phyloP scores from a whole-genome alignment of 257 asterid genomes.

The Coffea canephora region DNA sequence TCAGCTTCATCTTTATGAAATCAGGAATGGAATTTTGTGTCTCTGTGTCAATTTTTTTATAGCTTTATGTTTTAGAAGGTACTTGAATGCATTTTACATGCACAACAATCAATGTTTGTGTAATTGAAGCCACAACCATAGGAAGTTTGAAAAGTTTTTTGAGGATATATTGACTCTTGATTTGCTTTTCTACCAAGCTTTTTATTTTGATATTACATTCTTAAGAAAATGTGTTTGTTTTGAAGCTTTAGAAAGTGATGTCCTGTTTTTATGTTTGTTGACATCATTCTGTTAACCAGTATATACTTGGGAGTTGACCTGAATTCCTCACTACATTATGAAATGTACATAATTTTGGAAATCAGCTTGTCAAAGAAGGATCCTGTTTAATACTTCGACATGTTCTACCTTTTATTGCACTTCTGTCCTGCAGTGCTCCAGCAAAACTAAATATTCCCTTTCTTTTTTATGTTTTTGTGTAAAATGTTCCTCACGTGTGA shows the following conservation, averaged over 20 bases:
- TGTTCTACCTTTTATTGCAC: not conserved
- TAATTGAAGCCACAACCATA: not conserved
- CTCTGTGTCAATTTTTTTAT: no score
- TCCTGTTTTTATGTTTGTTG: no score
- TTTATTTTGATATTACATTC: not conserved
- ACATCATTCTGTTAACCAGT: not conserved
- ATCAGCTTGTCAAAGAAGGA: not conserved
- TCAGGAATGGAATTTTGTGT: not conserved
- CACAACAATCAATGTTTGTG: not conserved
- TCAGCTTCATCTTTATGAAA: not conserved
- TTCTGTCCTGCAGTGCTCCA: not conserved
- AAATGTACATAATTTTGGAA: not conserved
- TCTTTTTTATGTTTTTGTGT: not conserved
- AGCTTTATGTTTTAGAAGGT: no score
- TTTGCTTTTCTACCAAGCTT: not conserved
- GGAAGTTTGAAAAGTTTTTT: not conserved
- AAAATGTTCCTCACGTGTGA: slow-evolving; percentile 17
- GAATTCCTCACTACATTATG: not conserved
- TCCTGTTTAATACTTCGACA: not conserved
- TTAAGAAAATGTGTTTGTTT: not conserved
- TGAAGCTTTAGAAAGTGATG: not conserved
- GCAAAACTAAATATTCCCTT: not conserved
- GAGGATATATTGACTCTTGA: not conserved
- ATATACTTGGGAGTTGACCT: not conserved
- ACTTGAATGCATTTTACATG: no score